Percentiles rank a stretch among this genome's conserved stretches.
These are phyloP conservation scores for Aureobasidium namibiae DNA, from an alignment of 2,329 filamentous ascomycete genomes.

Conservation along the genomic window DNA sequence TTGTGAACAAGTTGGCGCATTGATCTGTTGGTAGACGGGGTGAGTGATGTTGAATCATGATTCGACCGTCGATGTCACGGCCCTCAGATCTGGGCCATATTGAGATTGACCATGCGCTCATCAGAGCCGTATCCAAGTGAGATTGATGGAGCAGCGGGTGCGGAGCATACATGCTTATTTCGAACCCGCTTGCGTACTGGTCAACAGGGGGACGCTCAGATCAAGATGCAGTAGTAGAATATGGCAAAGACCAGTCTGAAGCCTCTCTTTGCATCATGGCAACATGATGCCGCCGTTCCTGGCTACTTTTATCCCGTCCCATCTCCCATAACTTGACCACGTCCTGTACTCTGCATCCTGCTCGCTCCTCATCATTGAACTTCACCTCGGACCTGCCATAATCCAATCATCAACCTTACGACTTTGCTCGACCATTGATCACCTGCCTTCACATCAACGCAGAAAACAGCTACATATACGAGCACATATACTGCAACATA, in stretches of 20 bases:
- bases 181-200: conserved; percentile 2
- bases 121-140: conserved; percentile 6
- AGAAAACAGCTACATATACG: neutral
- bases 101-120: conserved; percentile 1
- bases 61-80: neutral
- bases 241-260: conserved; percentile 10
- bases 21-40: neutral
- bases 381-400: neutral
- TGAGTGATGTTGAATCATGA: neutral
- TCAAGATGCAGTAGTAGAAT: conserved; percentile 11
- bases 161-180: conserved; percentile 12
- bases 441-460: neutral
- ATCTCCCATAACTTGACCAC: conserved; percentile 1
- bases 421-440: neutral
- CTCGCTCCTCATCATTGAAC: neutral
- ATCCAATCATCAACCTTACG: neutral
- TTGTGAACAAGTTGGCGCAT: neutral
- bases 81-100: conserved; percentile 6
- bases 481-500: neutral
- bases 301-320: neutral
- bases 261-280: conserved; percentile 6
- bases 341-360: neutral
- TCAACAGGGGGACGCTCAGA: conserved; percentile 11
- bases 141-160: conserved; percentile 7
- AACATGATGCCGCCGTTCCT: conserved; percentile 2